These are phyloP conservation scores for Selenicereus undatus DNA, from an alignment of 148 eudicot genomes.

Conservation along the genomic window DNA sequence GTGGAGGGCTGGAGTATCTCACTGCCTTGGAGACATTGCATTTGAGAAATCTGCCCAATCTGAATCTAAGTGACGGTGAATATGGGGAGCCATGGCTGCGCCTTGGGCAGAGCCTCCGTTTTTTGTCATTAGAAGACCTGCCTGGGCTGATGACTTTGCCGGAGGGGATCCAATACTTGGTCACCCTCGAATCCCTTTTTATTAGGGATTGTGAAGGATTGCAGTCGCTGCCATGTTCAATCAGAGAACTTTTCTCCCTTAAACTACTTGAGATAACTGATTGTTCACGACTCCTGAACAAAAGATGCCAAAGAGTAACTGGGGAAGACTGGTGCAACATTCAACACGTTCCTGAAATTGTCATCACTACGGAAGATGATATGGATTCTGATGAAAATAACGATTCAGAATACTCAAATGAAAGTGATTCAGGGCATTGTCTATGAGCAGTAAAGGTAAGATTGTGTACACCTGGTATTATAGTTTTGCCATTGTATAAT, in stretches of 20 bases:
- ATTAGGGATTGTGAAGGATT: conserved; percentile 1
- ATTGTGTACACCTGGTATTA: too few relatives aligned
- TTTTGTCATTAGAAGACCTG: conserved; percentile 2
- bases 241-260: conserved; percentile 7
- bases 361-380: not conserved
- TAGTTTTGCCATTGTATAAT: too few relatives aligned
- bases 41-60: not conserved
- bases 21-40: conserved; percentile 10
- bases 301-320: conserved; percentile 4
- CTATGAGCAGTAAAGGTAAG: too few relatives aligned
- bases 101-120: not conserved
- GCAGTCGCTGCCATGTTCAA: conserved; percentile 9
- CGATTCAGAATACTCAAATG: not conserved
- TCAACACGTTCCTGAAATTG: conserved; percentile 10
- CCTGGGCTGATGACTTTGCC: conserved; percentile 9
- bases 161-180: conserved; percentile 13
- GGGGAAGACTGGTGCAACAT: conserved; percentile 18
- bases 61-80: not conserved
- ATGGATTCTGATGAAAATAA: not conserved
- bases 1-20: conserved; percentile 20
- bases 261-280: not conserved
- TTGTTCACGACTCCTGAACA: not conserved
- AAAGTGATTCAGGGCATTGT: not conserved
- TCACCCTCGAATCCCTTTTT: conserved; percentile 5
- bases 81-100: too few relatives aligned